Conservation (phyloP, 306 rosid genomes). For the Spatholobus suberectus region DNA sequence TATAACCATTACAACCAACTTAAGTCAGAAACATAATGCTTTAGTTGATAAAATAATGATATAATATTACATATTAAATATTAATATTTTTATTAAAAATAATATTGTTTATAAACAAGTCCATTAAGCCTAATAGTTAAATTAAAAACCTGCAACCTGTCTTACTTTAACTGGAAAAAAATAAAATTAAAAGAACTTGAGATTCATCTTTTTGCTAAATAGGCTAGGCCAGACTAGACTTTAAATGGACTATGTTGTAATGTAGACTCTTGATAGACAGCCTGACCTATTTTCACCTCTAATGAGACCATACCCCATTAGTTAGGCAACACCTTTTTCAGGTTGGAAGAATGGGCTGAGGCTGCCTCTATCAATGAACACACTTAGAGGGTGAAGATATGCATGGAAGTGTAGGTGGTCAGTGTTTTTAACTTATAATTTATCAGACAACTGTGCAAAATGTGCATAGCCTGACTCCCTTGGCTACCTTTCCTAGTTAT, state of each 20-base stretch:
- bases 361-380: slow-evolving; percentile 2
- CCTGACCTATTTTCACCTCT: neutral
- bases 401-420: neutral
- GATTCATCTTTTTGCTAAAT: neutral
- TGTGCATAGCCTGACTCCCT: neutral
- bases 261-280: no score
- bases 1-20: neutral
- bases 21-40: neutral
- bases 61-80: neutral
- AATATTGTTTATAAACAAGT: neutral
- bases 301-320: neutral
- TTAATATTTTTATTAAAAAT: neutral
- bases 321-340: neutral
- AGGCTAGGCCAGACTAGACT: neutral
- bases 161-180: no score
- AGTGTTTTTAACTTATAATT: neutral
- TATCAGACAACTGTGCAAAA: neutral
- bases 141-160: neutral
- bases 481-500: neutral
- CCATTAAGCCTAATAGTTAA: neutral
- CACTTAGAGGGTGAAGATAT: neutral
- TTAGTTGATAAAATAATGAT: neutral
- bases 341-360: neutral
- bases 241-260: no score
- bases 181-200: no score